Evolutionary conservation across 1,139 yeast species (phyloP), one percentile per base, ranked within the genome.

Genomic region (Geotrichum candidum): DNA sequence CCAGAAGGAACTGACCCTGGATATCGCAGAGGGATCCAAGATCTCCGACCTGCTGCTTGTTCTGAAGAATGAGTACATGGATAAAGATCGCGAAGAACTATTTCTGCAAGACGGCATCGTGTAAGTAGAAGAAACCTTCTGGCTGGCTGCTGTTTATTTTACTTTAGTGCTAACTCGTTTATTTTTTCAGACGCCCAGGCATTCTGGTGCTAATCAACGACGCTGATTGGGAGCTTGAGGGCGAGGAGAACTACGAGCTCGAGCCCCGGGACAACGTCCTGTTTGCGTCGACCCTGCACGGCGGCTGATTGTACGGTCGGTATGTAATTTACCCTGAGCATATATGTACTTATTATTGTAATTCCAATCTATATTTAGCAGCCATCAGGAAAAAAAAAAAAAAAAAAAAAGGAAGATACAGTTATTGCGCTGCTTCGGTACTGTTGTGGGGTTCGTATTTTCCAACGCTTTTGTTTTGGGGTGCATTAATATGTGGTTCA

Each of bases 211-310:
- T 94, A 61, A 87, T 94, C 66, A 94, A 94, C 70, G 99, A 94
- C 71, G 86, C 96, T 0, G 99, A 94, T 75, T 94, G 99, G 99
- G 99, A 94, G 71, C 76, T 94, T 38, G 96, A 91, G 72, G 98
- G 92, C 13, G 91, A 86, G 75, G 94, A 89, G 69, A 87, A 84
- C 10, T 91, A 91, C 69, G 84, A 81, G 22, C 74, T 94, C 25
- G 89, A 89, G 71, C 77, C 82, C 56, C 87, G 90, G 18, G 99
- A 94, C 74, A 81, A 84, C 35, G 81, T 94, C 53, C 84, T 96
- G 3, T 92, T 94, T 71, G 94, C 97, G 4, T 88, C 96, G 58
- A 94, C 99, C 2, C 79, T 94, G 65, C 99, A 94, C 70, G 99
- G 99, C 15, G 99, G 99, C 58, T 92, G 76, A 54, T 22, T 7